phyloP scores from a whole-genome alignment of 192 early-diverging fungal genomes.

The Coemansia sp. region DNA sequence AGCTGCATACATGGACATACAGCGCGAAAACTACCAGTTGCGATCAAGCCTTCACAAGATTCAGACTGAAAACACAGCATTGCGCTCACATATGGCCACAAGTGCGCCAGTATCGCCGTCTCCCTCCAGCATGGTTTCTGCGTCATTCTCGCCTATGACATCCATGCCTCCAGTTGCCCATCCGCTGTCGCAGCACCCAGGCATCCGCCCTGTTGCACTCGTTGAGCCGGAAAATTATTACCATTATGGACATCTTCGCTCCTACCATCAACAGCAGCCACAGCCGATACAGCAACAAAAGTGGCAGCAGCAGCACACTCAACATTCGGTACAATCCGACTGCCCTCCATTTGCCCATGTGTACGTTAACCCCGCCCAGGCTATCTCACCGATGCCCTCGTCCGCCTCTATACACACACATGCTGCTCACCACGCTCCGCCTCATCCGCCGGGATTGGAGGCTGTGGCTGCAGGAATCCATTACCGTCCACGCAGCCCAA shows the following conservation, averaged over 20 bases:
- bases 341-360: not conserved
- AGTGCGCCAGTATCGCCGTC: slow-evolving; percentile 24
- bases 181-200: not conserved
- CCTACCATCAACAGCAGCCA: slow-evolving; percentile 12
- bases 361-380: not conserved
- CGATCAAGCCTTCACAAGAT: slow-evolving; percentile 24
- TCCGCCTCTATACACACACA: not conserved
- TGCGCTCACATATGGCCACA: slow-evolving; percentile 31
- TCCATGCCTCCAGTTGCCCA: not conserved
- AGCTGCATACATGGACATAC: slow-evolving; percentile 41
- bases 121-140: slow-evolving; percentile 9
- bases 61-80: slow-evolving; percentile 23
- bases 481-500: slow-evolving; percentile 8
- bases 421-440: slow-evolving; percentile 1
- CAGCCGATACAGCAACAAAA: slow-evolving; percentile 15
- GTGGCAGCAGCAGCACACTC: slow-evolving; percentile 1
- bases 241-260: not conserved
- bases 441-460: not conserved
- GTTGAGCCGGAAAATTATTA: slow-evolving; percentile 11
- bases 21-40: slow-evolving; percentile 42
- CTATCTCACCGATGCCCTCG: not conserved
- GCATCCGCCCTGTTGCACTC: slow-evolving; percentile 11
- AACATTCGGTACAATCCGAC: slow-evolving; percentile 8
- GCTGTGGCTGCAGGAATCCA: not conserved
- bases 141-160: slow-evolving; percentile 16